Conservation (phyloP, 306 rosid species). For the Inga oerstediana region DNA sequence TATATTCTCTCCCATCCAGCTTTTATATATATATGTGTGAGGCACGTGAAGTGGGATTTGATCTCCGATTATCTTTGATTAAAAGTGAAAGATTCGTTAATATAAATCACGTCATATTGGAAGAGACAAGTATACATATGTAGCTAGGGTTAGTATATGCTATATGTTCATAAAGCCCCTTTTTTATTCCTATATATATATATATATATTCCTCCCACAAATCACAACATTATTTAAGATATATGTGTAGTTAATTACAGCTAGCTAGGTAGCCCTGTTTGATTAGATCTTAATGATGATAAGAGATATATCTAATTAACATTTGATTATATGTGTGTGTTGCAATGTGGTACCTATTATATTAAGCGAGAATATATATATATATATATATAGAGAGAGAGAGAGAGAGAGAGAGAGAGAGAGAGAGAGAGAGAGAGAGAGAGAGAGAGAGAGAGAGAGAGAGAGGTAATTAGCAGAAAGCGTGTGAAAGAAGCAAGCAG, state of each 20-base stretch:
- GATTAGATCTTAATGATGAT: background rate
- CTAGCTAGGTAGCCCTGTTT: background rate
- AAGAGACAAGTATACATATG: background rate
- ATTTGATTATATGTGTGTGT: background rate
- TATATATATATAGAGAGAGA: too few species aligned
- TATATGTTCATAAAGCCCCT: background rate
- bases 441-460: background rate
- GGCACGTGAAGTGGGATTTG: conserved; percentile 14
- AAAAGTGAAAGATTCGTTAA: conserved; percentile 5
- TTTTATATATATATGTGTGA: background rate
- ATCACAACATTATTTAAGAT: background rate
- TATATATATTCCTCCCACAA: background rate
- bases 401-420: background rate
- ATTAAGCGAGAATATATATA: too few species aligned
- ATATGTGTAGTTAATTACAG: background rate
- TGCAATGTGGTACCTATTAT: background rate
- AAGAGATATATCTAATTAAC: background rate
- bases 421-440: background rate
- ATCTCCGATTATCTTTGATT: background rate
- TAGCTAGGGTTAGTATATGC: background rate
- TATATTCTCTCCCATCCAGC: background rate
- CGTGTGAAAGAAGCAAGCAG: conserved; percentile 54
- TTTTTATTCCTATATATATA: background rate
- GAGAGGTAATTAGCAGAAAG: conserved; percentile 26
- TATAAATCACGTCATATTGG: background rate